Conservation (phyloP, 2,329 filamentous ascomycete genomes). For the Fulvia fulva region DNA sequence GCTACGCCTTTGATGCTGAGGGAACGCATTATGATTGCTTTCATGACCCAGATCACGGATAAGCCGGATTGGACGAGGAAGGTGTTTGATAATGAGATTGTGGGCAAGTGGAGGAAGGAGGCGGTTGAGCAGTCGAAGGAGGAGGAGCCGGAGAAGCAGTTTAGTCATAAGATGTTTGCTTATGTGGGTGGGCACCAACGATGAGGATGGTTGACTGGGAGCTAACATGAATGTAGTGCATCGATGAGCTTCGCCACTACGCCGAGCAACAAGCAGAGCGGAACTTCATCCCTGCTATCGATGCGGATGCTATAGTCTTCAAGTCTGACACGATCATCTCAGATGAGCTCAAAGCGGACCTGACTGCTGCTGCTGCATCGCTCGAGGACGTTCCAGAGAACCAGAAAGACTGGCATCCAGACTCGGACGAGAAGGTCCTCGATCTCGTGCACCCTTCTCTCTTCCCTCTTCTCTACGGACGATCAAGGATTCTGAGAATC, state of each 20-base stretch:
- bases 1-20: slow-evolving; percentile 17
- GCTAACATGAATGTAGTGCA: slow-evolving; percentile 6
- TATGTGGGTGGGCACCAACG: slow-evolving; percentile 11
- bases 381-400: slow-evolving; percentile 46
- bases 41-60: slow-evolving; percentile 31
- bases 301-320: slow-evolving; percentile 43
- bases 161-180: slow-evolving; percentile 26
- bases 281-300: slow-evolving; percentile 44
- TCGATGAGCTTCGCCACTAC: slow-evolving; percentile 44
- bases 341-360: slow-evolving; percentile 34
- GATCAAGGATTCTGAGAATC: slow-evolving; percentile 39
- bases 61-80: slow-evolving; percentile 32
- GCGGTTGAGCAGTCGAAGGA: slow-evolving; percentile 5
- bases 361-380: slow-evolving; percentile 43
- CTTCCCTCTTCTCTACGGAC: slow-evolving; percentile 56
- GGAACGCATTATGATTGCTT: slow-evolving; percentile 29
- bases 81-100: slow-evolving; percentile 27
- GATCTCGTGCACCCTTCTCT: slow-evolving; percentile 63
- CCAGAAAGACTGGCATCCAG: slow-evolving; percentile 56
- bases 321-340: slow-evolving; percentile 53
- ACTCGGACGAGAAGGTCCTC: slow-evolving; percentile 54
- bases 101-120: slow-evolving; percentile 27
- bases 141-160: slow-evolving; percentile 9
- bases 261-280: slow-evolving; percentile 43
- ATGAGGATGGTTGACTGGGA: neutral